Conservation (phyloP, 2,329 filamentous ascomycete species). For the Botrytis medusae region DNA sequence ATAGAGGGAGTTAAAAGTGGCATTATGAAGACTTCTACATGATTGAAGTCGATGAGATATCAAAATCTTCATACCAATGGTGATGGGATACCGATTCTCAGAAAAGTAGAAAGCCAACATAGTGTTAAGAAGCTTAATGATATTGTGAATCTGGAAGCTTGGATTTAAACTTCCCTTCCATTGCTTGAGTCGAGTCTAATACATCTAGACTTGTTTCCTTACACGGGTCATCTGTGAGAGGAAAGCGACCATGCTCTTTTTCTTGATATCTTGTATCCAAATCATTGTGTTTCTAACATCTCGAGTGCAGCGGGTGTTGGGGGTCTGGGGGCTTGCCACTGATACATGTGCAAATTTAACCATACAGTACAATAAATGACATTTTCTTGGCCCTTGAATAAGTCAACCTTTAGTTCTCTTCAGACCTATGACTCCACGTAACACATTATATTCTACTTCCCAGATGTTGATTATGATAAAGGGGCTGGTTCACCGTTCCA, state of each 20-base stretch:
- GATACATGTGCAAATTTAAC: neutral
- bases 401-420: neutral
- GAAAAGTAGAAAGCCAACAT: neutral
- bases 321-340: neutral
- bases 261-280: neutral
- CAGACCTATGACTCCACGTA: neutral
- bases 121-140: no score
- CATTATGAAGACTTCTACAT: neutral
- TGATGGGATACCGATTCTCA: neutral
- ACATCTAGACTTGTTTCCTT: neutral
- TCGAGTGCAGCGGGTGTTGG: neutral
- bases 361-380: neutral
- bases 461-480: neutral
- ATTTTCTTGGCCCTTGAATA: neutral
- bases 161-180: neutral
- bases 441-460: neutral
- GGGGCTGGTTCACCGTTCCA: conserved; percentile 1
- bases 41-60: neutral
- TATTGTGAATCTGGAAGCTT: neutral
- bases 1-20: neutral
- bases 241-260: neutral
- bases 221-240: neutral
- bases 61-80: neutral
- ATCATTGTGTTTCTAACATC: neutral
- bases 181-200: neutral